Base-by-base conservation (phyloP, 805 yeast genomes). In the Pichia phayaonensis region DNA sequence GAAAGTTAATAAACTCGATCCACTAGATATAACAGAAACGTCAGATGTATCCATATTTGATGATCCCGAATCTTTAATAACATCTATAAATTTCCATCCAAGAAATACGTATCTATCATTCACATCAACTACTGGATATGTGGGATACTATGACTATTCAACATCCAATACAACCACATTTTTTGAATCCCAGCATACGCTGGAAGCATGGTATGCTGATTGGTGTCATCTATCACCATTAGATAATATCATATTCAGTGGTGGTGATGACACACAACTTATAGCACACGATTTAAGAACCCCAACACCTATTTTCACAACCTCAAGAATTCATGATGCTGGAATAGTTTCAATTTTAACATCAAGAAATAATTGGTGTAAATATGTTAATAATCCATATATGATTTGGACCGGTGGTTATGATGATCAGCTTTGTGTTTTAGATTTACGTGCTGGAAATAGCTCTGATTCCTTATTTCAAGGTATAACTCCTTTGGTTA, bases 171-270 rank as follows among this genome's bases (percentile, higher is more conserved):
- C 21, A 18, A 53, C 20, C 8, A 39, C 24, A 4, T 22, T 31
- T 29, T 66, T 77, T 36, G 52, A 61, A 11, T 62, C 74, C 1
- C 51, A 65, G 0, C 97, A 92, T 63, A 72, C 75, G 11, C 66
- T 90, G 34, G 97, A 92, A 65, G 87, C 95, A 53, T 90, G 98
- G 98, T 86, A 86, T 6, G 86, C 88, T 7, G 79, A 79, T 2
- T 86, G 82, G 68, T 90, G 87, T 10, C 74, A 73, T 43, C 56
- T 70, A 23, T 77, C 78, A 8, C 77, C 76, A 3, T 62, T 84
- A 41, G 62, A 71, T 16, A 68, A 80, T 50, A 80, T 87, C 0
- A 71, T 89, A 0, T 85, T 83, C 57, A 80, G 90, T 3, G 99
- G 98, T 5, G 98, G 98, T 16, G 99, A 92, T 63, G 98, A 94